Conservation (phyloP, 768 basidiomycete species). For the Tylopilus cervinicoccineus region DNA sequence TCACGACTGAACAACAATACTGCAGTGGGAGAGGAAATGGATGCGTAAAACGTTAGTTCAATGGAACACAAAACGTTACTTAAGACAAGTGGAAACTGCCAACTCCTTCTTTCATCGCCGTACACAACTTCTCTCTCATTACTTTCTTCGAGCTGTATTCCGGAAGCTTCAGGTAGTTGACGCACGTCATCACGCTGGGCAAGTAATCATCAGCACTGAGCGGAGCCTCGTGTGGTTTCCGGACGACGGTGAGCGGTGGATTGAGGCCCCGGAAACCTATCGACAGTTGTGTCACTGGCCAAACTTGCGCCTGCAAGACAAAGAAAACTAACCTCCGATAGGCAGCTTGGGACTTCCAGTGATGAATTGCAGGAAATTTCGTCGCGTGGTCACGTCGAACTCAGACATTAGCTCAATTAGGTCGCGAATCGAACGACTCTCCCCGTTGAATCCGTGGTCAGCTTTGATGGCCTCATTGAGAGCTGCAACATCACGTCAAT, state of each 20-base stretch:
- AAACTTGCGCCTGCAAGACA: background rate
- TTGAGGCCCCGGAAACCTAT: slow-evolving; percentile 92
- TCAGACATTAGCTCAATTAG: slow-evolving; percentile 83
- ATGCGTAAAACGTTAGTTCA: slow-evolving; percentile 22
- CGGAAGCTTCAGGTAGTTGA: slow-evolving; percentile 93
- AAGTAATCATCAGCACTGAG: slow-evolving; percentile 91
- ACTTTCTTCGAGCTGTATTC: slow-evolving; percentile 88
- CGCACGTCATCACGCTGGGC: slow-evolving; percentile 98
- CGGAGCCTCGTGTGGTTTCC: slow-evolving; percentile 92
- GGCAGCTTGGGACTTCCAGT: slow-evolving; percentile 97
- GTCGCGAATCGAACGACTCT: slow-evolving; percentile 86
- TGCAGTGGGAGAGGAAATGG: slow-evolving; percentile 8
- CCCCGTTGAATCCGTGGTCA: slow-evolving; percentile 96
- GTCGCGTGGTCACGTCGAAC: slow-evolving; percentile 68
- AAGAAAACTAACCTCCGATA: slow-evolving; percentile 73
- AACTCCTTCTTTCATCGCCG: slow-evolving; percentile 90
- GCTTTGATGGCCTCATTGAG: slow-evolving; percentile 90
- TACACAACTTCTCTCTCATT: slow-evolving; percentile 76
- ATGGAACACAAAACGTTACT: slow-evolving; percentile 24
- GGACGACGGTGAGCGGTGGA: slow-evolving; percentile 92
- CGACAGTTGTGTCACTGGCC: background rate
- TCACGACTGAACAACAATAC: slow-evolving; percentile 9
- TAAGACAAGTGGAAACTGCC: slow-evolving; percentile 97
- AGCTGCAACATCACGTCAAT: slow-evolving; percentile 43
- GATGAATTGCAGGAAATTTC: slow-evolving; percentile 93